Conservation (phyloP, 805 yeast genomes). For the Zygosaccharomyces siamensis region DNA sequence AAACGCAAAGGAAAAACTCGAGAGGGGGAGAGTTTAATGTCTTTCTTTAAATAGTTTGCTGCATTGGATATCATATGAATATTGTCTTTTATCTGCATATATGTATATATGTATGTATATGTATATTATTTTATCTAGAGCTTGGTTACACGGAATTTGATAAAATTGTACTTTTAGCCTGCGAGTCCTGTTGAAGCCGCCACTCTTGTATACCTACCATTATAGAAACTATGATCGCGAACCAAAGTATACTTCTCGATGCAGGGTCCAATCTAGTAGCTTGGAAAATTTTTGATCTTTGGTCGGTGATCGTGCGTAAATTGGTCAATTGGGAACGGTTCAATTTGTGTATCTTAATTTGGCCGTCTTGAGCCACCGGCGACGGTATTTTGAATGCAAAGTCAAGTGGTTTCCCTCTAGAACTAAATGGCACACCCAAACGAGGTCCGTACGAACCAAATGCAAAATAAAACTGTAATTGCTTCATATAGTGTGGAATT, state of each 20-base stretch:
- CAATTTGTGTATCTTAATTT: slow-evolving; percentile 24
- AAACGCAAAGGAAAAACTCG: neutral
- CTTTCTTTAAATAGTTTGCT: neutral
- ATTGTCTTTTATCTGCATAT: slow-evolving; percentile 1
- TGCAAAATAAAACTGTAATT: slow-evolving; percentile 54
- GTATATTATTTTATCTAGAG: neutral
- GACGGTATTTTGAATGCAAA: slow-evolving; percentile 45
- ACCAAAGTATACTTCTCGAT: slow-evolving; percentile 49
- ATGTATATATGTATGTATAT: slow-evolving; percentile 2
- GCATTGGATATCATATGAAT: slow-evolving; percentile 5
- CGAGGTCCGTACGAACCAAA: slow-evolving; percentile 74
- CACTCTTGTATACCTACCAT: slow-evolving; percentile 56
- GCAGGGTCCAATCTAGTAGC: slow-evolving; percentile 47
- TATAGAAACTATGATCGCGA: slow-evolving; percentile 44
- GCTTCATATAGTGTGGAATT: slow-evolving; percentile 46
- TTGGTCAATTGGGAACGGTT: slow-evolving; percentile 17
- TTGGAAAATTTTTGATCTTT: slow-evolving; percentile 26
- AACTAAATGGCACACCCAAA: slow-evolving; percentile 46
- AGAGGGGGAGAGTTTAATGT: neutral
- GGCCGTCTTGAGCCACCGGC: slow-evolving; percentile 13
- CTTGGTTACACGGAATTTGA: neutral
- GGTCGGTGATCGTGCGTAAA: slow-evolving; percentile 12
- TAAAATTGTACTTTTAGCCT: slow-evolving; percentile 32
- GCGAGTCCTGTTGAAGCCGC: slow-evolving; percentile 40
- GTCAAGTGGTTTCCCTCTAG: slow-evolving; percentile 44